phyloP scores from a whole-genome alignment of 257 asterid genomes.

The Sherardia arvensis region DNA sequence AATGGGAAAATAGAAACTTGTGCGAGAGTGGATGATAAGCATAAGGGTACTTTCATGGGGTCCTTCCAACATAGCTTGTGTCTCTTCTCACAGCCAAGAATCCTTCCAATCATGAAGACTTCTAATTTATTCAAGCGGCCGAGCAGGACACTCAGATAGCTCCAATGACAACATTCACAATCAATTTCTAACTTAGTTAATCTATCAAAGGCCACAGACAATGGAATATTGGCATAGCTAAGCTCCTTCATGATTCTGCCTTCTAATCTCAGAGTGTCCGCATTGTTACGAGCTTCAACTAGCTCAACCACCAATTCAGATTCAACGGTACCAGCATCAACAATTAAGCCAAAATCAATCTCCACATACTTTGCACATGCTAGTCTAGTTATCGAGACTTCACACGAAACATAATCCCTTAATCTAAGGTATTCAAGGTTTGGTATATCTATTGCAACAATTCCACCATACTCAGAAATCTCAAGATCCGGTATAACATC shows the following conservation, averaged over 20 bases:
- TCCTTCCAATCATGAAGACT: neutral
- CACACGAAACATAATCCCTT: neutral
- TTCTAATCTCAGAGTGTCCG: neutral
- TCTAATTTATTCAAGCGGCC: neutral
- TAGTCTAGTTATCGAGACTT: neutral
- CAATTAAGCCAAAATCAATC: neutral
- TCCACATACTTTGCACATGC: neutral
- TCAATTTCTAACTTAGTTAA: neutral
- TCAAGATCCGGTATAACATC: no score
- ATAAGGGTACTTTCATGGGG: conserved; percentile 8
- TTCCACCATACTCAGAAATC: neutral
- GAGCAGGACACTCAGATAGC: neutral
- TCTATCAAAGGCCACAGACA: neutral
- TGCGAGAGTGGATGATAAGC: conserved; percentile 4
- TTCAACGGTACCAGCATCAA: neutral
- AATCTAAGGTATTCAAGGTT: neutral
- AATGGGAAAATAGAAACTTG: neutral
- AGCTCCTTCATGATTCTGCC: neutral
- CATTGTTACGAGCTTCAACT: neutral
- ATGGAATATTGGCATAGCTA: neutral
- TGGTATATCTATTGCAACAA: neutral
- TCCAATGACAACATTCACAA: neutral
- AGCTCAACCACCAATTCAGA: neutral
- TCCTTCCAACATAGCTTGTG: conserved; percentile 11
- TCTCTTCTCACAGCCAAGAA: no score